Percentiles rank a stretch among this genome's conserved stretches.
Evolutionary conservation across 257 asterid species (phyloP).

Genomic region (Solanum microdontum): DNA sequence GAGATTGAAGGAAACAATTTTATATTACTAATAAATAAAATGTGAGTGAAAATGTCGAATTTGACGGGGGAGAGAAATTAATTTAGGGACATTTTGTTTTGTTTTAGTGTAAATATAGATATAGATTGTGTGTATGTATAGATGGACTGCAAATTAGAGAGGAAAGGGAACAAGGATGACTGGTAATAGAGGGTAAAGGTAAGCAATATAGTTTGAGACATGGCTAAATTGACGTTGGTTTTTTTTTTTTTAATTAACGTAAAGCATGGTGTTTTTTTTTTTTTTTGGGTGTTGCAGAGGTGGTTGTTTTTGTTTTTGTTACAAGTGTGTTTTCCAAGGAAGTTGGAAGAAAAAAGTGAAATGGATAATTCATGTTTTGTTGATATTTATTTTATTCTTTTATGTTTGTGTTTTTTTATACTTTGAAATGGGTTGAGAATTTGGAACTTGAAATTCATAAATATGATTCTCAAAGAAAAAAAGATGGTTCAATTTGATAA

Average conservation of each 20-base stretch:
- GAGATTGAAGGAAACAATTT: conserved; percentile 6
- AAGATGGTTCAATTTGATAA: neutral
- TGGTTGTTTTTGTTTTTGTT: conserved; percentile 15
- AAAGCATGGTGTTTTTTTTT: neutral
- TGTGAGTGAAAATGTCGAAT: neutral
- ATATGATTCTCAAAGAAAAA: neutral
- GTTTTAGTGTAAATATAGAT: conserved; percentile 10
- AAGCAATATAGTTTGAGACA: neutral
- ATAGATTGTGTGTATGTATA: conserved; percentile 26
- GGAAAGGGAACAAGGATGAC: conserved; percentile 4
- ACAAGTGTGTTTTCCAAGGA: conserved; percentile 20
- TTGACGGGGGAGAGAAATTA: conserved; percentile 2
- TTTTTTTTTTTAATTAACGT: neutral
- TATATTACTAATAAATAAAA: neutral
- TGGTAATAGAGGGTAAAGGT: neutral
- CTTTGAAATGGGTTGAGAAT: neutral
- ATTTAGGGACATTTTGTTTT: neutral
- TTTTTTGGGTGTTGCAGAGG: conserved; percentile 17
- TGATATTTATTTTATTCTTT: neutral
- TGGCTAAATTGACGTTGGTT: neutral
- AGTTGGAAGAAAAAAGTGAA: conserved; percentile 5
- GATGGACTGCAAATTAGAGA: neutral
- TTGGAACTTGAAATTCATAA: neutral
- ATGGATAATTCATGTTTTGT: neutral
- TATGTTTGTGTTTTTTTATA: neutral